Base-by-base conservation (phyloP, 2,329 filamentous ascomycete genomes). In the Colletotrichum sublineola region DNA sequence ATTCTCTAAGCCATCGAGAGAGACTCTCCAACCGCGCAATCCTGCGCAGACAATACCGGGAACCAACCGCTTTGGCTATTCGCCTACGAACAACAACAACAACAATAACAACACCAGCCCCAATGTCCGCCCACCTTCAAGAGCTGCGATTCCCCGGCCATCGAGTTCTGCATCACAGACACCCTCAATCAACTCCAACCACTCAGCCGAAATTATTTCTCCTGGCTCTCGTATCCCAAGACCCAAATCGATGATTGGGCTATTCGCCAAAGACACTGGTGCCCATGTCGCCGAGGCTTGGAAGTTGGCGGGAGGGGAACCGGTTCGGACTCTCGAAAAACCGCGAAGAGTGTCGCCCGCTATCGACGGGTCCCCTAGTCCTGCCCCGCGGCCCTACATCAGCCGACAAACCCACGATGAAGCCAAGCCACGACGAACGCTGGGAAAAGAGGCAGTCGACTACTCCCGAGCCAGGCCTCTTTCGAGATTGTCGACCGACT, bases 321-420 rank as follows among this genome's bases (percentile, higher is more conserved):
- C 76, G 73, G 60, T 76, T 67, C 56, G 69, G 79, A 52, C 82
- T 80, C 5, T 78, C 76, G 46, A 75, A 76, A 44, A 81, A 81
- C 63, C 77, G 76, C 46, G 77, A 77, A 7, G 75, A 57, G 40
- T 66, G 14, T 72, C 76, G 18, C 69, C 74, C 14, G 56, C 78
- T 38, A 71, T 76, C 77, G 83, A 84, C 71, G 86, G 82, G 24
- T 88, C 86, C 2, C 86, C 86, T 1, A 88, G 86, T 67, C 86
- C 86, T 0, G 86, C 86, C 1, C 86, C 86, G 1, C 80, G 86
- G 42, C 76, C 80, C 9, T 85, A 84, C 82, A 82, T 84, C 15
- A 76, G 78, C 24, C 79, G 78, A 44, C 77, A 75, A 58, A 79
- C 78, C 1, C 77, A 78, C 0, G 79, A 81, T 24, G 80, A 84